phyloP scores from a whole-genome alignment of 2,329 filamentous ascomycete genomes.

The Penicillium sp. region DNA sequence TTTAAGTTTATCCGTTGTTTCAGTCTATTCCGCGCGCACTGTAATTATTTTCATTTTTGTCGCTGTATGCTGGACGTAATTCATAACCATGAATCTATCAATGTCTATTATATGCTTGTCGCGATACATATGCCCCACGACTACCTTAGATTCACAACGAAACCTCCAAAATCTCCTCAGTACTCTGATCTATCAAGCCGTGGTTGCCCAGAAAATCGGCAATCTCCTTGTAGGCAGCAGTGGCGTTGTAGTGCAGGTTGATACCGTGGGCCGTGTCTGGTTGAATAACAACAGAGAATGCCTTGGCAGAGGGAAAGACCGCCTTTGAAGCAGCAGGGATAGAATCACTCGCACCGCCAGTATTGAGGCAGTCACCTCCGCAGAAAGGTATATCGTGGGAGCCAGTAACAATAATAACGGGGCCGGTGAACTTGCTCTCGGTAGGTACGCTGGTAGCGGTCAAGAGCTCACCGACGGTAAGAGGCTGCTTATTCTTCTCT shows the following conservation, averaged over 20 bases:
- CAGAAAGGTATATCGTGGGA: background rate
- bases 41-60: background rate
- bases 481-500: background rate
- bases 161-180: background rate
- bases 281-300: background rate
- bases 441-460: background rate
- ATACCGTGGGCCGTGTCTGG: background rate
- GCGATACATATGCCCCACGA: too few species aligned
- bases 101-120: background rate
- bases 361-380: background rate
- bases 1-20: too few species aligned
- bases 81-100: background rate
- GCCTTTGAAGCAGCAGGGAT: background rate
- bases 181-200: background rate
- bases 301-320: background rate
- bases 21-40: too few species aligned
- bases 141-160: background rate
- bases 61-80: background rate
- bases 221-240: background rate
- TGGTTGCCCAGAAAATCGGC: background rate
- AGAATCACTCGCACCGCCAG: background rate
- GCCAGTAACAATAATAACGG: background rate
- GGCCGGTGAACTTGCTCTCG: background rate
- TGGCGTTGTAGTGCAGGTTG: background rate
- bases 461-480: background rate